Evolutionary conservation across 176 grass and related monocot genomes (phyloP).

Genomic region (Carex cristatella): DNA sequence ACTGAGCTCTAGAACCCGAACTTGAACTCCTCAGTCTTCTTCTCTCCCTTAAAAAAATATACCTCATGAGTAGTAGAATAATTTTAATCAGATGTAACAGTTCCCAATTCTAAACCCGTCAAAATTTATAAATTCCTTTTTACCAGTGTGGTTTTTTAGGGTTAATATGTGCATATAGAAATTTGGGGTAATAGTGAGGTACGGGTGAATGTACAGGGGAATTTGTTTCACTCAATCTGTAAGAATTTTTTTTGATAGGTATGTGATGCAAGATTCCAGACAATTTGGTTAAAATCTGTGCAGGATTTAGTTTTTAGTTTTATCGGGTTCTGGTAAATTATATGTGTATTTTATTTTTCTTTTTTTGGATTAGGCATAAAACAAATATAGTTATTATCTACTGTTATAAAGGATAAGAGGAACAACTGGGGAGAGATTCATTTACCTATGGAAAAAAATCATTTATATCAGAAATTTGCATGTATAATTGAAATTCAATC

Average conservation of each 20-base stretch:
- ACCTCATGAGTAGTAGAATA: constrained; percentile 39
- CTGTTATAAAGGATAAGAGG: not conserved
- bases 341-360: constrained; percentile 17
- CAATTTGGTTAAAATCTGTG: constrained; percentile 3
- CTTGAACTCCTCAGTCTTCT: constrained; percentile 54
- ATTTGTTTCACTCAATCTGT: constrained; percentile 97
- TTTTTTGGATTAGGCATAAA: not conserved
- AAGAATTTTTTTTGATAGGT: constrained; percentile 59
- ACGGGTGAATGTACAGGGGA: constrained; percentile 77
- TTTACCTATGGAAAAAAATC: not conserved
- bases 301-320: not conserved
- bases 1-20: too few relatives aligned
- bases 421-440: not conserved
- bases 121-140: constrained; percentile 20
- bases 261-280: not conserved
- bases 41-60: constrained; percentile 41
- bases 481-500: not conserved
- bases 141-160: constrained; percentile 18
- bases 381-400: not conserved
- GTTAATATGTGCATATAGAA: constrained; percentile 37
- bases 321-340: not conserved
- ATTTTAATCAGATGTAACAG: constrained; percentile 25
- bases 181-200: constrained; percentile 36
- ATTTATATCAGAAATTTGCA: not conserved
- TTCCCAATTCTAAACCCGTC: constrained; percentile 39